Conservation (phyloP, 2,329 filamentous ascomycete genomes). For the Fragosphaeria purpurea region DNA sequence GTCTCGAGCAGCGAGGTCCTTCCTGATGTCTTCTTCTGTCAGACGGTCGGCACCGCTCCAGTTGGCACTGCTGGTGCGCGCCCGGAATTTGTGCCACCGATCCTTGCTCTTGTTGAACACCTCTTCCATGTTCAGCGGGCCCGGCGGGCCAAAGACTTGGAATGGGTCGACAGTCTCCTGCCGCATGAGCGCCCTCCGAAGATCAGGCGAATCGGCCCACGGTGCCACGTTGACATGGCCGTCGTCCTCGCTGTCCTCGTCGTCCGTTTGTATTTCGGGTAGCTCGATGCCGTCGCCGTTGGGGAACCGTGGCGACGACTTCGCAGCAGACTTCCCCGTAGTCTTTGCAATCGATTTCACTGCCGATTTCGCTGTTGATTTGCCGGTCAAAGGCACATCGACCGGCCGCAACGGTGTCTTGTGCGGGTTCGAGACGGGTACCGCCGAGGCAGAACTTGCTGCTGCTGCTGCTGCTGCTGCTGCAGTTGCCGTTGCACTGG, state of each 20-base stretch:
- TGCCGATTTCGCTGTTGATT: slow-evolving; percentile 41
- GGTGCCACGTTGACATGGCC: slow-evolving; percentile 53
- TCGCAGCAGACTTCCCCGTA: slow-evolving; percentile 44
- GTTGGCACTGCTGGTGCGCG: slow-evolving; percentile 86
- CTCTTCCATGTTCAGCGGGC: slow-evolving; percentile 87
- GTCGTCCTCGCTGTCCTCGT: slow-evolving; percentile 55
- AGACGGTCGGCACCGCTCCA: slow-evolving; percentile 76
- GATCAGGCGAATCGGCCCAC: slow-evolving; percentile 83
- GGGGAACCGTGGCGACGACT: slow-evolving; percentile 74
- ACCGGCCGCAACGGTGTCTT: slow-evolving; percentile 59
- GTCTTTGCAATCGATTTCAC: slow-evolving; percentile 51
- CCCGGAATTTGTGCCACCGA: slow-evolving; percentile 75
- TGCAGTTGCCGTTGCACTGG: not conserved
- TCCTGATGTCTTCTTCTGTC: slow-evolving; percentile 77
- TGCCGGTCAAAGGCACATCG: slow-evolving; percentile 27
- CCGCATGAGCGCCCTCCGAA: slow-evolving; percentile 62
- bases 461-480: slow-evolving; percentile 6
- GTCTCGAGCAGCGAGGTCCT: slow-evolving; percentile 70
- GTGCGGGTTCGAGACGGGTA: slow-evolving; percentile 24
- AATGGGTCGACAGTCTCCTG: slow-evolving; percentile 83
- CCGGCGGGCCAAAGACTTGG: slow-evolving; percentile 79
- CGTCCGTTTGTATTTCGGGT: slow-evolving; percentile 91
- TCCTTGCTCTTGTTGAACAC: slow-evolving; percentile 88
- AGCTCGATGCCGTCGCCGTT: slow-evolving; percentile 86
- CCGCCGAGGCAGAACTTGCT: not conserved